phyloP scores from a whole-genome alignment of 257 asterid genomes.

The Solanum lignicaule region DNA sequence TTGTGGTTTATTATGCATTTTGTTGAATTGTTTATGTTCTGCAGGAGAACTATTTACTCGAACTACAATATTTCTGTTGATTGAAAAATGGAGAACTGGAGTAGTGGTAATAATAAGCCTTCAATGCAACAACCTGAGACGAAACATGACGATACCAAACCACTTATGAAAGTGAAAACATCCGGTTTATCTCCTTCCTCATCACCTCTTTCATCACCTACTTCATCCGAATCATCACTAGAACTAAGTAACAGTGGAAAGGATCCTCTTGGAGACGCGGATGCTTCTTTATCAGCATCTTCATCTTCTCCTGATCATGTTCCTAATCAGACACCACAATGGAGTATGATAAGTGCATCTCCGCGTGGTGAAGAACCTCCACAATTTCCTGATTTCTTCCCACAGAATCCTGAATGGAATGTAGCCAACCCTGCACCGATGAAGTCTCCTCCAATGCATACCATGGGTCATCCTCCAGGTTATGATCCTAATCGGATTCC shows the following conservation, averaged over 20 bases:
- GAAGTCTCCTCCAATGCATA: conserved; percentile 44
- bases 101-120: neutral
- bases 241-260: conserved; percentile 4
- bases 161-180: neutral
- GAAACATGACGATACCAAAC: conserved; percentile 5
- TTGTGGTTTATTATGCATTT: neutral
- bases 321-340: conserved; percentile 10
- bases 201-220: conserved; percentile 15
- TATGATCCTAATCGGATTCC: conserved; percentile 84
- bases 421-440: conserved; percentile 7
- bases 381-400: neutral
- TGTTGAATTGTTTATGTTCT: neutral
- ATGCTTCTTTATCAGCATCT: conserved; percentile 7
- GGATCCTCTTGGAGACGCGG: conserved; percentile 1
- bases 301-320: neutral
- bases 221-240: neutral
- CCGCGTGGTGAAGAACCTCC: conserved; percentile 21
- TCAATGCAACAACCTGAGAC: neutral
- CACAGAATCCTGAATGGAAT: conserved; percentile 12
- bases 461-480: conserved; percentile 32
- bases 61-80: neutral
- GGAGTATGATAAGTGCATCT: conserved; percentile 38
- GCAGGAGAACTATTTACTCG: neutral
- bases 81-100: neutral
- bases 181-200: conserved; percentile 11